Evolutionary conservation across 768 basidiomycete species (phyloP).

Genomic region (Boletus reticulatus): DNA sequence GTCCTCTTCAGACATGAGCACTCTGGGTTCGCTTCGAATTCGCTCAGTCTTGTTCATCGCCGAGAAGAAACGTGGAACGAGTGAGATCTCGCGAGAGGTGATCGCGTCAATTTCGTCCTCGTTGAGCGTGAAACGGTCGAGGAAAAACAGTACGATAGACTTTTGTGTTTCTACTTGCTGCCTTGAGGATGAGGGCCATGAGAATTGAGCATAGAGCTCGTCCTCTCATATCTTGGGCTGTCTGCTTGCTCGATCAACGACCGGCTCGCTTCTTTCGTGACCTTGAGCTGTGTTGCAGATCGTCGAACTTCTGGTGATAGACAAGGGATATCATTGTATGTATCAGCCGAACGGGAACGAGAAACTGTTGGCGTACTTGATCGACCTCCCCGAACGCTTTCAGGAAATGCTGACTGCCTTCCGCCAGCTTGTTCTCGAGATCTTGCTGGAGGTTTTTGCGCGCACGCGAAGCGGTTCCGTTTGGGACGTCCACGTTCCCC

Average conservation of each 20-base stretch:
- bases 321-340: neutral
- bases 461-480: constrained; percentile 69
- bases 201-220: neutral
- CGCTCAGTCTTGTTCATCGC: constrained; percentile 85
- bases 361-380: constrained; percentile 57
- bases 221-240: too few species aligned
- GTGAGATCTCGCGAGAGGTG: constrained; percentile 72
- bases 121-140: constrained; percentile 80
- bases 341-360: neutral
- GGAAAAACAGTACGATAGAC: constrained; percentile 75
- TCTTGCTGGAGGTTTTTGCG: constrained; percentile 81
- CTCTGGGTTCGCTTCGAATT: constrained; percentile 81
- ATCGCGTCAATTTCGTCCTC: constrained; percentile 72
- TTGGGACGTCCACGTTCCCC: constrained; percentile 37
- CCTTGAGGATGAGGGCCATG: constrained; percentile 35
- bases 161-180: constrained; percentile 68
- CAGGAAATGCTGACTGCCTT: constrained; percentile 81
- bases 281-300: too few species aligned
- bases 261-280: too few species aligned
- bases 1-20: constrained; percentile 84
- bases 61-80: constrained; percentile 72
- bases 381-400: constrained; percentile 87
- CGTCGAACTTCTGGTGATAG: too few species aligned
- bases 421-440: constrained; percentile 77
- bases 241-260: too few species aligned